Base-by-base conservation (phyloP, 352 stramenopile species). In the Pythium aphanidermatum region DNA sequence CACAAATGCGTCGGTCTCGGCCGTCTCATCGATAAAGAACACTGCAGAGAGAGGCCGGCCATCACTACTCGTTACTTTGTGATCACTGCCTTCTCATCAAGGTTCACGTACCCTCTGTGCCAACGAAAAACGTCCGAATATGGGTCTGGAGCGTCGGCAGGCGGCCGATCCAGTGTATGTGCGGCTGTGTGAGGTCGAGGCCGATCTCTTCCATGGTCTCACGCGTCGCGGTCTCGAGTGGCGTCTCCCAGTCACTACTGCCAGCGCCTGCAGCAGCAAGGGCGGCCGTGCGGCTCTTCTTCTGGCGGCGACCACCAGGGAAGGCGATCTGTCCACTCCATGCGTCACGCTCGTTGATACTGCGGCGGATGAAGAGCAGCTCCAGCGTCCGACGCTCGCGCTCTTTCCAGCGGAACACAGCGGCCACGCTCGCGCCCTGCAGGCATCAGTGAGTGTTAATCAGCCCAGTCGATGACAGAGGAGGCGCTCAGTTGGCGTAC, bases 251-350 rank as follows among this genome's bases (percentile, higher is more conserved):
- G 11, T 77, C 45, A 48, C 42, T 61, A 28, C 48, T 26, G 1
- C 27, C 23, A 11, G 42, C 63, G 58, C 60, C 68, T 28, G 71
- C 68, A 13, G 64, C 51, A 2, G 38, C 57, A 10, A 63, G 24
- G 9, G 67, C 49, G 20, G 70, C 46, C 26, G 51, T 42, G 16
- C 46, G 60, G 33, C 48, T 58, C 27, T 83, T 80, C 42, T 84
- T 78, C 61, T 90, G 70, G 5, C 75, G 66, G 7, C 65, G 74
- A 17, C 82, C 82, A 14, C 82, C 79, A 1, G 81, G 82, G 46
- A 93, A 91, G 14, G 82, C 82, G 13, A 93, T 60, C 37, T 93
- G 82, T 1, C 82, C 79, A 35, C 82, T 93, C 82, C 82, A 93
- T 27, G 68, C 68, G 54, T 93, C 82, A 26, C 69, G 64, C 30